Evolutionary conservation across 371 early-diverging fungal genomes (phyloP).

Genomic region (Amoeboaphelidium protococcarum): DNA sequence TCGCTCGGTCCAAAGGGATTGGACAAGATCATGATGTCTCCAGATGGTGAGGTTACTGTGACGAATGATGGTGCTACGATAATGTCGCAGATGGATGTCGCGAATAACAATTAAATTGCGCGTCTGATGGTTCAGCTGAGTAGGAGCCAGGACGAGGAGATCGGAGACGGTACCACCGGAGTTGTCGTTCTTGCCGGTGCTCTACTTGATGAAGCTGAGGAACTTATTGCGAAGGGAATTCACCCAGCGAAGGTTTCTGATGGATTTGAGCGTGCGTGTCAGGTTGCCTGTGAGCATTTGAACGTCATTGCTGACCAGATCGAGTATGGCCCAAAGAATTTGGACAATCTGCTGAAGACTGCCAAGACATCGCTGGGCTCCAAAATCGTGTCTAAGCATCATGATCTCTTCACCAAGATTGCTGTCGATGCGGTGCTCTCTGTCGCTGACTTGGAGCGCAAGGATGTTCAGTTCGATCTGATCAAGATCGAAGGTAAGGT

Average conservation of each 20-base stretch:
- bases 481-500: slow-evolving; percentile 98
- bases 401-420: slow-evolving; percentile 85
- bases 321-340: slow-evolving; percentile 52
- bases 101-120: slow-evolving; percentile 97
- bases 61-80: slow-evolving; percentile 99
- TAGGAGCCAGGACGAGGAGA: slow-evolving; percentile 98
- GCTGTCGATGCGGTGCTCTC: slow-evolving; percentile 93
- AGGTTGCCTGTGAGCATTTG: slow-evolving; percentile 67
- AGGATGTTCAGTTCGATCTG: slow-evolving; percentile 98
- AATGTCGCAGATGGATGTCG: slow-evolving; percentile 88
- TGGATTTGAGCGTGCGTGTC: slow-evolving; percentile 92
- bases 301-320: slow-evolving; percentile 75
- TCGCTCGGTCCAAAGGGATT: slow-evolving; percentile 98
- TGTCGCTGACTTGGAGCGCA: slow-evolving; percentile 92
- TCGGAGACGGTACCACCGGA: slow-evolving; percentile 99
- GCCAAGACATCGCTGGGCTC: slow-evolving; percentile 94
- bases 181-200: slow-evolving; percentile 98
- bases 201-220: slow-evolving; percentile 87
- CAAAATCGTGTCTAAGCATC: slow-evolving; percentile 95
- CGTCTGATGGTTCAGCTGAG: slow-evolving; percentile 92
- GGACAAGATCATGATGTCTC: slow-evolving; percentile 97
- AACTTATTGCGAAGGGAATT: slow-evolving; percentile 83
- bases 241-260: slow-evolving; percentile 98
- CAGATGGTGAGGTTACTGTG: slow-evolving; percentile 97
- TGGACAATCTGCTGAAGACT: slow-evolving; percentile 66